Evolutionary conservation across 2,329 filamentous ascomycete species (phyloP).

Genomic region (Blumeriella jaapii): DNA sequence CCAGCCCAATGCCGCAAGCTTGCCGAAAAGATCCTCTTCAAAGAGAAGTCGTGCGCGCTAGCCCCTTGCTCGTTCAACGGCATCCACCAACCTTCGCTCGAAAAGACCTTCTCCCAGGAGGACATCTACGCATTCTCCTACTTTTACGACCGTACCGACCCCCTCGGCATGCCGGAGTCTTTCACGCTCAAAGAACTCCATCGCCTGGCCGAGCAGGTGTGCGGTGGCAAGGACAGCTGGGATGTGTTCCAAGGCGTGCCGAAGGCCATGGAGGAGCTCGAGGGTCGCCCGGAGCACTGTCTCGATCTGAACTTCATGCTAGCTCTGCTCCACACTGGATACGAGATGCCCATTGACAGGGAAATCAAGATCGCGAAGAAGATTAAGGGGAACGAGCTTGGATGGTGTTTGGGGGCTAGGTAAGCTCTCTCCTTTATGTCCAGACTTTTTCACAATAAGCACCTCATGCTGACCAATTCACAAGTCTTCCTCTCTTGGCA

Average conservation of each 20-base stretch:
- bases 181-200: constrained; percentile 88
- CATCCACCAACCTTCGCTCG: constrained; percentile 82
- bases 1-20: constrained; percentile 82
- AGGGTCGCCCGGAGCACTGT: constrained; percentile 78
- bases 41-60: constrained; percentile 70
- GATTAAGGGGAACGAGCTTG: constrained; percentile 91
- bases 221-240: constrained; percentile 67
- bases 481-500: constrained; percentile 70
- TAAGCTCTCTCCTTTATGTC: constrained; percentile 34
- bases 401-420: constrained; percentile 96
- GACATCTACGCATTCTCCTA: constrained; percentile 96
- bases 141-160: constrained; percentile 91
- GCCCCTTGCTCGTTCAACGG: constrained; percentile 98
- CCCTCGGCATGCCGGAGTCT: constrained; percentile 94
- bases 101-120: constrained; percentile 83
- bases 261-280: constrained; percentile 68
- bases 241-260: constrained; percentile 66
- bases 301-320: constrained; percentile 96
- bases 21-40: constrained; percentile 82
- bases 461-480: not conserved
- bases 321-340: constrained; percentile 83
- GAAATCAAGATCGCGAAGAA: constrained; percentile 99
- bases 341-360: constrained; percentile 93
- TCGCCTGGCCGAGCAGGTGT: constrained; percentile 75
- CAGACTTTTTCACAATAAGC: no score